Percentiles rank a stretch among this genome's conserved stretches.
Conservation (phyloP, 1,139 yeast genomes). For the Lodderomyces parapsilosis region DNA sequence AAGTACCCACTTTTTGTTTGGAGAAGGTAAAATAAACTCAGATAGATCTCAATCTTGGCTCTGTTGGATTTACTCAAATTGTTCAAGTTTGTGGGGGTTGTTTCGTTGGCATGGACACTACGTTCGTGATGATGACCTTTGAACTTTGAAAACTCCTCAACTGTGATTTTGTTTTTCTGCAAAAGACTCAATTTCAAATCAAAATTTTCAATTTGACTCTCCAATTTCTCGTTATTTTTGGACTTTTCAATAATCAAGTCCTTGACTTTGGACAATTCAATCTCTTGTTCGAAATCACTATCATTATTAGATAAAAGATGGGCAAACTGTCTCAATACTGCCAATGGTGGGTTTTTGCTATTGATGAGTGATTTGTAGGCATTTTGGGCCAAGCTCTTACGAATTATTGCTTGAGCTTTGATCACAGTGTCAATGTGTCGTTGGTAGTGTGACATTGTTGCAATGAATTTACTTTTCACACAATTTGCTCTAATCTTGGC, state of each 20-base stretch:
- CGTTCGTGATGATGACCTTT: slow-evolving; percentile 31
- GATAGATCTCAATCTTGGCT: slow-evolving; percentile 60
- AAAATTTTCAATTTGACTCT: slow-evolving; percentile 72
- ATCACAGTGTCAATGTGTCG: slow-evolving; percentile 58
- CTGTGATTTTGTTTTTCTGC: slow-evolving; percentile 74
- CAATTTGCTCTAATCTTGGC: slow-evolving; percentile 46
- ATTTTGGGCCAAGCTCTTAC: slow-evolving; percentile 64
- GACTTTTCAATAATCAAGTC: slow-evolving; percentile 67
- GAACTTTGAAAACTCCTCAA: slow-evolving; percentile 68
- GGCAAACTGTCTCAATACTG: slow-evolving; percentile 76
- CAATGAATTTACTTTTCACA: slow-evolving; percentile 33
- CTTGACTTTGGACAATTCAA: slow-evolving; percentile 64
- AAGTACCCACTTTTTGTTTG: slow-evolving; percentile 85
- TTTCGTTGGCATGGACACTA: neutral
- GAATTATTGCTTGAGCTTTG: slow-evolving; percentile 70
- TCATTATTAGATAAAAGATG: slow-evolving; percentile 74
- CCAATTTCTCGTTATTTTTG: slow-evolving; percentile 63
- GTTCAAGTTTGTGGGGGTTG: slow-evolving; percentile 19
- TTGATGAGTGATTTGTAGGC: slow-evolving; percentile 74
- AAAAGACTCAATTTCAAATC: slow-evolving; percentile 79
- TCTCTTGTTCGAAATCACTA: slow-evolving; percentile 72
- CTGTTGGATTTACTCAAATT: slow-evolving; percentile 36
- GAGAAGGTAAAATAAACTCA: slow-evolving; percentile 73
- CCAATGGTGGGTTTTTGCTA: slow-evolving; percentile 72
- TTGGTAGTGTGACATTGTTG: slow-evolving; percentile 52